Conservation (phyloP, 768 basidiomycete genomes). For the Termitomyces sp. region DNA sequence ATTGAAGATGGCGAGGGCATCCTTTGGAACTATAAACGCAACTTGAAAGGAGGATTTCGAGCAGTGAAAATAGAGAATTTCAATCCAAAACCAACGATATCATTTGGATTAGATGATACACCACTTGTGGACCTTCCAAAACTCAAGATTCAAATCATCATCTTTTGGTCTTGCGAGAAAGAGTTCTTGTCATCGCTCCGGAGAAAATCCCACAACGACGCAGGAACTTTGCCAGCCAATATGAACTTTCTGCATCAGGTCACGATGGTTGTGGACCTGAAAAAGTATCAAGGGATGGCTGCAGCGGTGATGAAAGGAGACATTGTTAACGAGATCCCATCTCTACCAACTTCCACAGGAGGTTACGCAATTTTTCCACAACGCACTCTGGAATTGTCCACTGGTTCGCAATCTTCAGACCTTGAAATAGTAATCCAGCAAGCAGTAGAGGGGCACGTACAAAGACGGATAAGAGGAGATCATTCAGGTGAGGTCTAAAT, state of each 20-base stretch:
- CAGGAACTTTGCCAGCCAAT: neutral
- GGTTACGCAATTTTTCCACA: neutral
- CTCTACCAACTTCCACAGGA: neutral
- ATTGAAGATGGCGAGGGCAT: neutral
- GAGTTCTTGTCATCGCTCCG: neutral
- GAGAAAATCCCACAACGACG: neutral
- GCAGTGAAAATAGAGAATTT: neutral
- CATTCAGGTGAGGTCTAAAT: neutral
- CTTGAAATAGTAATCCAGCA: neutral
- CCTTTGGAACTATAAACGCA: neutral
- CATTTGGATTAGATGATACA: neutral
- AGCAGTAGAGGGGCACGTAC: neutral
- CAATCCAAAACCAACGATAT: neutral
- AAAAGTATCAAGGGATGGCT: neutral
- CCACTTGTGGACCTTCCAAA: neutral
- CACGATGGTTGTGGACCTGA: neutral
- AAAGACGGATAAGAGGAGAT: neutral
- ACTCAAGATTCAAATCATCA: neutral
- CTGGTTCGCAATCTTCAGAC: neutral
- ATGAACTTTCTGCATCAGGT: neutral
- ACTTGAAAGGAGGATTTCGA: neutral
- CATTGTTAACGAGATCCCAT: neutral
- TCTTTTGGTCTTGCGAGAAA: conserved; percentile 1
- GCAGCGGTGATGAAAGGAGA: neutral
- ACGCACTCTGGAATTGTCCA: neutral